Evolutionary conservation across 2,329 filamentous ascomycete genomes (phyloP), one percentile per base, ranked within the genome.

Genomic region (Hymenoscyphus linearis): DNA sequence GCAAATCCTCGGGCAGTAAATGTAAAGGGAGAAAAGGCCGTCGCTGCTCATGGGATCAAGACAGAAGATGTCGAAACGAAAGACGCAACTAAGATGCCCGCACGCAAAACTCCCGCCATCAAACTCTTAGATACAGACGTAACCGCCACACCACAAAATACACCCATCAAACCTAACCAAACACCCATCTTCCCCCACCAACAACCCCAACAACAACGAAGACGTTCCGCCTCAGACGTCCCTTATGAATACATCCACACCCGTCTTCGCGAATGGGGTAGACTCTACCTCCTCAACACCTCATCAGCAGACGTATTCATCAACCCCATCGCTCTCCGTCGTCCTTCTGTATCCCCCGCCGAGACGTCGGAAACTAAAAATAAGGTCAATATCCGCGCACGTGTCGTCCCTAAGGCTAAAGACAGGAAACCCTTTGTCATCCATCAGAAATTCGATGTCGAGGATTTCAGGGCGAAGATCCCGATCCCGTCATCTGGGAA

Each of bases 401-500:
- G 76, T 14, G 74, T 83, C 9, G 66, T 75, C 5, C 79, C 81
- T 16, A 73, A 71, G 37, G 61, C 59, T 3, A 70, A 74, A 4
- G 75, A 77, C 2, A 73, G 76, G 18, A 76, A 76, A 55, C 74
- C 81, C 1, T 78, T 83, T 64, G 66, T 79, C 0, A 74, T 86
- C 18, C 76, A 78, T 64, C 76, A 81, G 34, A 77, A 75, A 18
- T 82, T 85, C 62, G 76, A 84, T 62, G 71, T 84, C 14, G 74
- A 78, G 27, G 74, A 78, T 62, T 70, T 85, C 10, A 75, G 78
- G 53, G 74, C 76, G 9, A 80, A 78, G 0, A 73, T 70, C 12
- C 65, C 82, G 52, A 53, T 13, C 13, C 13, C 52, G 12, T 47
- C 40, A 2, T 22, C 18, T 5, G 52, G 26, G 2, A 34, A 53